Base-by-base conservation (phyloP, 108 stramenopile genomes). In the Tribonema minus region DNA sequence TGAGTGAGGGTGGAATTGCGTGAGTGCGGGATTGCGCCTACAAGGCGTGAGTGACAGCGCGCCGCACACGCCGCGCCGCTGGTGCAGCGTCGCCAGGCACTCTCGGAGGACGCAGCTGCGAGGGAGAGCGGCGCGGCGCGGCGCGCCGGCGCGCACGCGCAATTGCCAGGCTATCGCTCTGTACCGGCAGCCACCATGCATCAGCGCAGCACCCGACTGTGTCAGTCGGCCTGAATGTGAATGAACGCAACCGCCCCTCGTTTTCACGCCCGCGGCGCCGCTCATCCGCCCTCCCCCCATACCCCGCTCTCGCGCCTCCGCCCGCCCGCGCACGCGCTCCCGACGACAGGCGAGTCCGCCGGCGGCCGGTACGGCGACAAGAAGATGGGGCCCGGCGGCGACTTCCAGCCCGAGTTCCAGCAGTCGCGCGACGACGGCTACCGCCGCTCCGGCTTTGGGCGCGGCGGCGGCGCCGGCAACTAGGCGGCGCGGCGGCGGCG, bases 361-460 rank as follows among this genome's bases (percentile, higher is more conserved):
- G 73, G 63, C 41, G 62, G 33, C 12, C 40, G 73, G 39, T 75
- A 46, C 46, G 73, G 64, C 54, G 74, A 75, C 74, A 75, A 75
- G 64, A 75, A 75, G 41, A 75, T 75, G 74, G 74, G 74, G 1
- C 74, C 74, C 28, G 69, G 69, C 1, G 72, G 72, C 9, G 74
- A 75, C 62, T 75, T 75, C 74, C 64, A 75, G 64, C 74, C 74
- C 40, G 74, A 75, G 65, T 75, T 64, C 74, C 74, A 75, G 65
- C n/a, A n/a, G n/a, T n/a, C n/a, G n/a, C n/a, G n/a, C n/a, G n/a
- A n/a, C n/a, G n/a, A n/a, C n/a, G n/a, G n/a, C n/a, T n/a, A n/a
- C n/a, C n/a, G n/a, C n/a, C n/a, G n/a, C n/a, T n/a, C n/a, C n/a
- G n/a, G n/a, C n/a, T n/a, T n/a, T n/a, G n/a, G n/a, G n/a, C n/a